Base-by-base conservation (phyloP, 257 asterid genomes). In the Perilla frutescens region DNA sequence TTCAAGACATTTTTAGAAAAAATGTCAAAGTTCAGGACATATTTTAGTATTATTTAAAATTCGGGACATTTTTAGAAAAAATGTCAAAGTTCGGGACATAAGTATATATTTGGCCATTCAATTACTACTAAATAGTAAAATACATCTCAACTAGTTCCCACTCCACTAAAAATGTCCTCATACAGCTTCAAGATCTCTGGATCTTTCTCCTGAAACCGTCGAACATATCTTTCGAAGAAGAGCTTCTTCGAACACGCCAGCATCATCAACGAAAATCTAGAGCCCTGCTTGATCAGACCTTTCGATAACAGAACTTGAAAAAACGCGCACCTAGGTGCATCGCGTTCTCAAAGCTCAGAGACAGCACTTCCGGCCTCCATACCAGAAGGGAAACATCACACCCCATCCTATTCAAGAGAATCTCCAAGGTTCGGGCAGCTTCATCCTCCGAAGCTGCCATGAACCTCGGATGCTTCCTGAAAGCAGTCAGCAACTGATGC, bases 251-350 rank as follows among this genome's bases (percentile, higher is more conserved):
- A 12, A 48, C 58, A 65, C 7, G 10, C 36, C 29, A 45, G 58
- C 71, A 65, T 47, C 29, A 34, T 20, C 26, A 20, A 20, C 1
- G 26, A 26, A 10, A 71, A 14, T 72, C 62, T 29, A 32, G 14
- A 15, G 7, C 57, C 62, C 15, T 34, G 4, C 4, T 43, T 29
- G 65, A 75, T 49, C 66, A 76, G 62, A 62, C 84, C 83, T 55
- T 68, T 63, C 1, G 62, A 66, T 70, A 43, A 5, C 67, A 80
- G 71, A 61, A 29, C 54, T 53, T 76, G 56, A 48, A 67, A 73
- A 34, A 68, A 72, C 2, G 29, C 50, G 60, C 75, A 76, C 62
- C 86, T 79, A 11, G 86, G 81, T 43, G 43, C 67, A 29, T 68
- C 26, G 41, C 68, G 36, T 50, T 57, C 61, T 79, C 55, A 60